phyloP scores from a whole-genome alignment of 2,329 filamentous ascomycete genomes.

The Pyrenochaeta sp. region DNA sequence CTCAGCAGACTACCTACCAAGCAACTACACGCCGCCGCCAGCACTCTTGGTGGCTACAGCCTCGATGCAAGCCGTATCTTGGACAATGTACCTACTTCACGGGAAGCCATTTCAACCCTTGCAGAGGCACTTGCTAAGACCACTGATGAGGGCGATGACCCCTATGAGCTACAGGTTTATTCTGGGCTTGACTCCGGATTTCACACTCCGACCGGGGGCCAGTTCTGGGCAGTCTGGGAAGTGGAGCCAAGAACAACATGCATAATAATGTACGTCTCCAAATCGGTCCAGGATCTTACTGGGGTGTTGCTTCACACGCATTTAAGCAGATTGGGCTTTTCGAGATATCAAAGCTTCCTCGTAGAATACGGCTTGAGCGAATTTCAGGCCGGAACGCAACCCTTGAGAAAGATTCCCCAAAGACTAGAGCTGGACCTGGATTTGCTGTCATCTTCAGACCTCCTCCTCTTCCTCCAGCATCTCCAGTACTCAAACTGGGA shows the following conservation, averaged over 20 bases:
- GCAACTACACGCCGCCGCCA: slow-evolving; percentile 33
- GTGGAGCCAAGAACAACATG: slow-evolving; percentile 37
- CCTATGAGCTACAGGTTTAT: slow-evolving; percentile 42
- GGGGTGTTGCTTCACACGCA: slow-evolving; percentile 44
- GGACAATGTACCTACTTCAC: slow-evolving; percentile 29
- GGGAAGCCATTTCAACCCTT: slow-evolving; percentile 35
- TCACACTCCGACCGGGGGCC: slow-evolving; percentile 40
- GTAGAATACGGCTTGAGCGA: slow-evolving; percentile 38
- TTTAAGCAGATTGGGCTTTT: slow-evolving; percentile 44
- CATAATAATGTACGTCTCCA: slow-evolving; percentile 46
- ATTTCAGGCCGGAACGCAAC: slow-evolving; percentile 12
- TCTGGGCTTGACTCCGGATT: slow-evolving; percentile 50
- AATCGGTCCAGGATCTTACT: slow-evolving; percentile 43
- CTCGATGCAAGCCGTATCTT: slow-evolving; percentile 21
- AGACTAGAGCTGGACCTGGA: slow-evolving; percentile 45
- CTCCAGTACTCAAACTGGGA: slow-evolving; percentile 44
- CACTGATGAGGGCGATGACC: slow-evolving; percentile 39
- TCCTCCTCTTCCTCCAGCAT: slow-evolving; percentile 46
- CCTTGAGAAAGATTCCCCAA: slow-evolving; percentile 28
- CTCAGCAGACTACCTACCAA: slow-evolving; percentile 34
- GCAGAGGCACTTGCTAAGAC: slow-evolving; percentile 29
- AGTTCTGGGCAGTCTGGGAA: slow-evolving; percentile 50
- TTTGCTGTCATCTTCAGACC: slow-evolving; percentile 44
- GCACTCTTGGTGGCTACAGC: slow-evolving; percentile 24
- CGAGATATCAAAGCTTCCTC: slow-evolving; percentile 48